Evolutionary conservation across 768 basidiomycete genomes (phyloP).

Genomic region (Tylopilus vinaceipallidus): DNA sequence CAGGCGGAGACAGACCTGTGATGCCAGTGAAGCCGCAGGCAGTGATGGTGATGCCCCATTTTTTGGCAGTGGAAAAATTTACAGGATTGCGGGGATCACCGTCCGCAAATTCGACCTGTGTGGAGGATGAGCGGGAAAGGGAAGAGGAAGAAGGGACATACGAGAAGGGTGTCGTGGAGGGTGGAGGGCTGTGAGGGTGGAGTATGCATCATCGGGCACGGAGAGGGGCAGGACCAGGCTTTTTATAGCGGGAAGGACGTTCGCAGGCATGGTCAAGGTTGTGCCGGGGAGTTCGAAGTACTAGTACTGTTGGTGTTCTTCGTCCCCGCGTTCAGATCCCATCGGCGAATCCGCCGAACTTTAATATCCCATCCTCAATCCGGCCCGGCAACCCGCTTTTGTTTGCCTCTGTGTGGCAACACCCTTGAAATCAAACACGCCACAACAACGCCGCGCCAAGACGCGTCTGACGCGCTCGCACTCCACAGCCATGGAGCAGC

Average conservation of each 20-base stretch:
- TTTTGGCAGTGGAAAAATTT: conserved; percentile 36
- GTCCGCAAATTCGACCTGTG: conserved; percentile 40
- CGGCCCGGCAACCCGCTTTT: too few species aligned
- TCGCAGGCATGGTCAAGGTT: conserved; percentile 11
- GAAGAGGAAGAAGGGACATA: neutral
- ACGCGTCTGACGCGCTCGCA: neutral
- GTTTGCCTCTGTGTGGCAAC: conserved; percentile 22
- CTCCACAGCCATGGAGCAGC: conserved; percentile 22
- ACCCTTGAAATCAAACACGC: conserved; percentile 26
- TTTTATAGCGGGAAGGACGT: conserved; percentile 12
- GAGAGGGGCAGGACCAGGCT: neutral
- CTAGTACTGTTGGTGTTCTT: neutral
- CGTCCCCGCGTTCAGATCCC: conserved; percentile 6
- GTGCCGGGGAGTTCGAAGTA: too few species aligned
- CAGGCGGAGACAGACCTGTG: conserved; percentile 23
- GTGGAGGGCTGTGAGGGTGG: conserved; percentile 16
- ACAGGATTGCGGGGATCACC: conserved; percentile 41
- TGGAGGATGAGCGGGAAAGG: conserved; percentile 1
- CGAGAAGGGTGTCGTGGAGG: conserved; percentile 14
- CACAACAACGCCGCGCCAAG: conserved; percentile 29
- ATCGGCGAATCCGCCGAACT: conserved; percentile 13
- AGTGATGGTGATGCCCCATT: conserved; percentile 41
- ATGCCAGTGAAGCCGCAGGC: conserved; percentile 35
- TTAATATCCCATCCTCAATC: too few species aligned
- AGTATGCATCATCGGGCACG: conserved; percentile 7